These are phyloP conservation scores for Calocybe gangraenosa DNA, from an alignment of 768 basidiomycete genomes.

Conservation along the genomic window DNA sequence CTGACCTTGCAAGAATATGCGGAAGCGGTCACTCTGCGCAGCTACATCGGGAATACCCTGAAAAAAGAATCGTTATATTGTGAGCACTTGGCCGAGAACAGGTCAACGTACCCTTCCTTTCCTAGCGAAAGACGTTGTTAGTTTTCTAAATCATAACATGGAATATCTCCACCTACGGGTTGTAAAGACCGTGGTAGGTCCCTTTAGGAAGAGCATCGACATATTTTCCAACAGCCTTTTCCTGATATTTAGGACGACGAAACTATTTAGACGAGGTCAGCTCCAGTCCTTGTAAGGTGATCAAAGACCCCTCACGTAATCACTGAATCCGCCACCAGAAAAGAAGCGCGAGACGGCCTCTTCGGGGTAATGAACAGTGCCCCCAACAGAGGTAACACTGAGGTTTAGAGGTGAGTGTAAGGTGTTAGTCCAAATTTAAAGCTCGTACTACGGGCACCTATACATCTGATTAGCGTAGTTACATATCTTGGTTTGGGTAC, in stretches of 20 bases:
- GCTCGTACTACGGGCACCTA: slow-evolving; percentile 49
- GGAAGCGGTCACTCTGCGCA: slow-evolving; percentile 50
- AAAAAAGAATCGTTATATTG: slow-evolving; percentile 28
- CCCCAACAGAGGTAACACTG: slow-evolving; percentile 76
- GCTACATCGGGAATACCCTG: slow-evolving; percentile 63
- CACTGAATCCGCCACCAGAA: slow-evolving; percentile 74
- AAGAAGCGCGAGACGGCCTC: slow-evolving; percentile 44
- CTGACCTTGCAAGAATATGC: slow-evolving; percentile 39
- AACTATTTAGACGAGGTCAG: slow-evolving; percentile 38
- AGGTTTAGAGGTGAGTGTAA: not conserved
- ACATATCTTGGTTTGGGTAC: slow-evolving; percentile 14
- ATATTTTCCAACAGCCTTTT: slow-evolving; percentile 37
- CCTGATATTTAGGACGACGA: slow-evolving; percentile 50
- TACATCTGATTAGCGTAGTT: not conserved
- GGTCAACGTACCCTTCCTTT: slow-evolving; percentile 54
- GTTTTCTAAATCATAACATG: not conserved
- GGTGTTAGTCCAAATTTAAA: not conserved
- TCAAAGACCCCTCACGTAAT: slow-evolving; percentile 40
- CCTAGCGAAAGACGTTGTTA: slow-evolving; percentile 19
- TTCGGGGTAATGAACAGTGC: slow-evolving; percentile 57
- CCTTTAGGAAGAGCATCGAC: slow-evolving; percentile 40
- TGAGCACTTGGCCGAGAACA: too few relatives aligned
- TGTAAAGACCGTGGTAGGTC: slow-evolving; percentile 57
- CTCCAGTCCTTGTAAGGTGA: slow-evolving; percentile 33
- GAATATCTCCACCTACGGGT: slow-evolving; percentile 36